Conservation (phyloP, 148 eudicot species). For the Vaccinium darrowii region DNA sequence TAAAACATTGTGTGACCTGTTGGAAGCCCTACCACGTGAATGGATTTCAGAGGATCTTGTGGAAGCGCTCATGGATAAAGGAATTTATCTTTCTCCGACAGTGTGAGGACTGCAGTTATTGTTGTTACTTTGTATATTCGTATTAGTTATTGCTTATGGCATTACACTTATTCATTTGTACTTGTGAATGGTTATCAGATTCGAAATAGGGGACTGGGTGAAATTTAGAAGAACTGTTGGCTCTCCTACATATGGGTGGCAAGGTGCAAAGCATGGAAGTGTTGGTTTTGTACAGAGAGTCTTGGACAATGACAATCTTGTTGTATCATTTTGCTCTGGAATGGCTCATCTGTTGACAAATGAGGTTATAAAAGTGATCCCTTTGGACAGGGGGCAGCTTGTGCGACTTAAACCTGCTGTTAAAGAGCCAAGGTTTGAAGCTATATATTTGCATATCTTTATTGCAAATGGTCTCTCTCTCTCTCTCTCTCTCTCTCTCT, state of each 20-base stretch:
- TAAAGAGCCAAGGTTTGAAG: conserved; percentile 73
- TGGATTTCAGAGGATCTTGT: conserved; percentile 90
- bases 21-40: conserved; percentile 92
- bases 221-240: conserved; percentile 62
- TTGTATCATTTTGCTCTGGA: conserved; percentile 83
- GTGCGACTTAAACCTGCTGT: conserved; percentile 73
- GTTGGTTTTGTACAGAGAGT: conserved; percentile 89
- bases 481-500: background rate
- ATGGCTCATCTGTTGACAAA: conserved; percentile 64
- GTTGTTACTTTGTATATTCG: conserved; percentile 12
- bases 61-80: conserved; percentile 69
- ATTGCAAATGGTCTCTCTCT: background rate
- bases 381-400: conserved; percentile 89
- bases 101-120: conserved; percentile 44
- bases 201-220: conserved; percentile 85
- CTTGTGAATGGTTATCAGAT: conserved; percentile 40
- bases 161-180: background rate
- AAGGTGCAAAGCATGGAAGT: conserved; percentile 75
- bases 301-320: conserved; percentile 67
- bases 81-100: conserved; percentile 78
- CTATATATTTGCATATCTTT: background rate
- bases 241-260: conserved; percentile 79
- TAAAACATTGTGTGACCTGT: conserved; percentile 72
- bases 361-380: conserved; percentile 87
- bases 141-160: background rate